Percentiles rank a stretch among this genome's conserved stretches.
These are phyloP conservation scores for Solioccasus polychromus DNA, from an alignment of 768 basidiomycete species.

Conservation along the genomic window DNA sequence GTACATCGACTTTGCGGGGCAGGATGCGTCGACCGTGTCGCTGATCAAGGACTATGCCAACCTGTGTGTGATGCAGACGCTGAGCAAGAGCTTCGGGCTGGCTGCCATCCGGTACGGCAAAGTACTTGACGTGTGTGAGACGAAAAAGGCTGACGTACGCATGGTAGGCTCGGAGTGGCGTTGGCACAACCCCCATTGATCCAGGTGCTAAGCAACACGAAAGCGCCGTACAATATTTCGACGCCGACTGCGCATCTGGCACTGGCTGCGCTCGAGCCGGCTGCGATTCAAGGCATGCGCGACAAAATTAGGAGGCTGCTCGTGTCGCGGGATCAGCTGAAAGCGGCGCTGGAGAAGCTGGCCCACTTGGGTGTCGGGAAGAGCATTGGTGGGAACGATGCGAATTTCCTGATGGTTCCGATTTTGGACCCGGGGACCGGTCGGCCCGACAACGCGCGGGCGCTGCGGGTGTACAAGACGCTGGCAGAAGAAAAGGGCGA, in stretches of 20 bases:
- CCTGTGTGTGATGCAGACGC: conserved; percentile 91
- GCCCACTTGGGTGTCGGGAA: conserved; percentile 54
- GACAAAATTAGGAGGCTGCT: conserved; percentile 58
- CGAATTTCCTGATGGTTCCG: conserved; percentile 88
- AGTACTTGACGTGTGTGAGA: neutral
- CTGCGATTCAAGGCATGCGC: conserved; percentile 63
- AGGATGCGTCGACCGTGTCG: conserved; percentile 58
- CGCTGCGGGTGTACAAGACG: conserved; percentile 66
- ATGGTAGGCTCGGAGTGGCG: conserved; percentile 76
- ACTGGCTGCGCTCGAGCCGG: conserved; percentile 67
- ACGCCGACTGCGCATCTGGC: conserved; percentile 85
- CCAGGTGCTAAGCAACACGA: conserved; percentile 89
- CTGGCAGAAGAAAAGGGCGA: conserved; percentile 84
- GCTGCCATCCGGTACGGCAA: conserved; percentile 83
- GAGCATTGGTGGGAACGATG: conserved; percentile 77
- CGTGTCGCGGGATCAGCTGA: conserved; percentile 54
- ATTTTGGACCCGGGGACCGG: conserved; percentile 48
- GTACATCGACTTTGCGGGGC: conserved; percentile 88
- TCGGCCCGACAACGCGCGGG: conserved; percentile 55
- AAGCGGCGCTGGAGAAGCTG: conserved; percentile 47
- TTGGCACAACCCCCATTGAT: conserved; percentile 88
- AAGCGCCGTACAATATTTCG: conserved; percentile 97
- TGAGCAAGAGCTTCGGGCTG: conserved; percentile 95
- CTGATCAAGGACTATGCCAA: conserved; percentile 83
- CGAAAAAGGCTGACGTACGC: neutral